A percentile compares a stretch with the other conserved stretches of the same genome.
phyloP scores from a whole-genome alignment of 306 rosid genomes.

The Vicia villosa region DNA sequence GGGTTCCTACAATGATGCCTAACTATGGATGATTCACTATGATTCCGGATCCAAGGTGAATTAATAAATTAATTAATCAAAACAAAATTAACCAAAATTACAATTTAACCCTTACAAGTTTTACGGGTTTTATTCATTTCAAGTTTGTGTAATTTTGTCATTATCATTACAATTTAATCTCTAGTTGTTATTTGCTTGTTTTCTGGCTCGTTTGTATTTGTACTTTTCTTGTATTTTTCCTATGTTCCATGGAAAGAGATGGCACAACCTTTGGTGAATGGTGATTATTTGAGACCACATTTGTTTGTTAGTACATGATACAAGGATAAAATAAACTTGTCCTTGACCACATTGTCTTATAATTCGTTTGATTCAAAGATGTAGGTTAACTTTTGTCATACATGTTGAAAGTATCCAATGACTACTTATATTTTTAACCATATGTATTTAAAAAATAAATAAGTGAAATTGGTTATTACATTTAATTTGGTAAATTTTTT shows the following conservation, averaged over 20 bases:
- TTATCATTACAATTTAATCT: constrained; percentile 24
- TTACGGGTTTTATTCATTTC: constrained; percentile 4
- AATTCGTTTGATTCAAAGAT: constrained; percentile 30
- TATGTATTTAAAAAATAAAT: no score
- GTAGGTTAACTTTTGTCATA: constrained; percentile 32
- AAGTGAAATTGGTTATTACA: no score
- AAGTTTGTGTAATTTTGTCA: constrained; percentile 27
- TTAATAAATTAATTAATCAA: constrained; percentile 33
- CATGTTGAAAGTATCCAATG: constrained; percentile 20
- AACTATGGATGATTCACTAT: constrained; percentile 36
- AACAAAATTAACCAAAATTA: constrained; percentile 14
- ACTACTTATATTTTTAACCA: constrained; percentile 8
- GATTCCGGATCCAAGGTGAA: constrained; percentile 66
- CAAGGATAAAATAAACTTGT: constrained; percentile 41
- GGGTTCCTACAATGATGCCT: constrained; percentile 36
- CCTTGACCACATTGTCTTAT: constrained; percentile 43
- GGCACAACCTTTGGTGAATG: constrained; percentile 26
- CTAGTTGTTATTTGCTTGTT: constrained; percentile 24
- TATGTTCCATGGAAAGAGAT: constrained; percentile 11
- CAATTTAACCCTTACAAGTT: constrained; percentile 36
- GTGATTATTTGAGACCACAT: constrained; percentile 42
- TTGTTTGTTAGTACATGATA: constrained; percentile 51
- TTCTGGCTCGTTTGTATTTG: constrained; percentile 28
- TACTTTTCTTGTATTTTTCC: neutral
- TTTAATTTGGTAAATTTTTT: no score